A percentile compares a stretch with the other conserved stretches of the same genome.
phyloP scores from a whole-genome alignment of 2,329 filamentous ascomycete genomes.

The Paracorniculantispora psalliotae region DNA sequence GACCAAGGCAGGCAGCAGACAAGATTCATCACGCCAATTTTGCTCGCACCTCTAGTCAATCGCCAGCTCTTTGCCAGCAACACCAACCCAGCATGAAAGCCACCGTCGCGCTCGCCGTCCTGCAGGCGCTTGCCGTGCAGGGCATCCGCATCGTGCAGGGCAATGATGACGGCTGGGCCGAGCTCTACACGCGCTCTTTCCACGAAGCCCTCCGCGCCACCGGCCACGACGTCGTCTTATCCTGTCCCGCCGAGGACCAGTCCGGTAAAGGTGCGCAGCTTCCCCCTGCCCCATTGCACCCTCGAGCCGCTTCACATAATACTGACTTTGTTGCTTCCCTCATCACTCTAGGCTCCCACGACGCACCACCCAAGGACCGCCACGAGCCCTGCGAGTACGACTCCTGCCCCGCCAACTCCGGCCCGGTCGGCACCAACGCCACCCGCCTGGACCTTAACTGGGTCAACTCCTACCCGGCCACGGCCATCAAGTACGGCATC shows the following conservation, averaged over 20 bases:
- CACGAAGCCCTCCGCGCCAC: conserved; percentile 50
- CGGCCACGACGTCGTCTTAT: conserved; percentile 59
- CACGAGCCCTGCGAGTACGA: conserved; percentile 53
- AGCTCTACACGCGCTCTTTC: conserved; percentile 58
- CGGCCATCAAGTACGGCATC: conserved; percentile 53
- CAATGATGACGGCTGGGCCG: conserved; percentile 73
- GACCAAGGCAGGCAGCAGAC: too few species aligned
- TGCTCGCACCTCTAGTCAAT: too few species aligned
- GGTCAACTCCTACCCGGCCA: conserved; percentile 66
- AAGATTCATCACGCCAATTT: too few species aligned
- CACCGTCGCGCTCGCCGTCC: background rate
- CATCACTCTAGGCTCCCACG: conserved; percentile 55
- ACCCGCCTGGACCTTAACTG: conserved; percentile 59
- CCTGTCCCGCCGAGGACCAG: conserved; percentile 61
- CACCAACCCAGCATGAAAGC: background rate
- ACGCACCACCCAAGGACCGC: conserved; percentile 41
- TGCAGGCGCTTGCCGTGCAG: conserved; percentile 23
- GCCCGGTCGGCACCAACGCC: conserved; percentile 52
- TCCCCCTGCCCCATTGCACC: too few species aligned
- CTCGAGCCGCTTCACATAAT: too few species aligned
- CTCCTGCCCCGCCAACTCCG: conserved; percentile 54
- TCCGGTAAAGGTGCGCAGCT: conserved; percentile 56
- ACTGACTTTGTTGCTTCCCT: too few species aligned
- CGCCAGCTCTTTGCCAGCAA: too few species aligned
- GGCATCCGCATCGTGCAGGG: conserved; percentile 54